phyloP scores from a whole-genome alignment of 2,329 filamentous ascomycete species.

The Pezicula rhizophila region DNA sequence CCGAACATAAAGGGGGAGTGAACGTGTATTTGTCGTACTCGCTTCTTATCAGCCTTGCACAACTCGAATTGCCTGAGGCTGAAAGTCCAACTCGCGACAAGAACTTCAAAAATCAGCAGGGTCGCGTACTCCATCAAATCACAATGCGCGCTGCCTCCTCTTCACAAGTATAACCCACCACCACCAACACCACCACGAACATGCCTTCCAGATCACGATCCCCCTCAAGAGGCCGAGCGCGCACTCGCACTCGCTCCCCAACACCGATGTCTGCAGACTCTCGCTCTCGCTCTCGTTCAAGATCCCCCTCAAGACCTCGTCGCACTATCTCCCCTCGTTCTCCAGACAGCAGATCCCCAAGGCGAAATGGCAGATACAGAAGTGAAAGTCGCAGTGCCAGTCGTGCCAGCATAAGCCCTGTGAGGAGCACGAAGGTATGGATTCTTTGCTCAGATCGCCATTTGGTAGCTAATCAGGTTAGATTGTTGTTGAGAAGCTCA shows the following conservation, averaged over 20 bases:
- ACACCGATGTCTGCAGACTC: constrained; percentile 19
- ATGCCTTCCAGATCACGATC: constrained; percentile 22
- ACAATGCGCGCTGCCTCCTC: not conserved
- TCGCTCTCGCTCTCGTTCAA: constrained; percentile 14
- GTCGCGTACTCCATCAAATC: too few relatives aligned
- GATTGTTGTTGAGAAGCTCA: constrained; percentile 94
- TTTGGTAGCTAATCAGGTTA: constrained; percentile 31
- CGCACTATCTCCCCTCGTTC: constrained; percentile 26
- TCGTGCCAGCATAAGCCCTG: constrained; percentile 27
- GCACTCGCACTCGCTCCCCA: constrained; percentile 23
- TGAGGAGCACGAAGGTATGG: constrained; percentile 47
- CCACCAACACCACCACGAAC: not conserved
- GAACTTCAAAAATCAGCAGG: too few relatives aligned
- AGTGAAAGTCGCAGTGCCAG: constrained; percentile 26
- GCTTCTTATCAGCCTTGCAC: too few relatives aligned
- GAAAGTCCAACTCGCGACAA: too few relatives aligned
- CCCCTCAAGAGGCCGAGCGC: constrained; percentile 15
- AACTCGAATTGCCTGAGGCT: too few relatives aligned
- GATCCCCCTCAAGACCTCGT: constrained; percentile 20
- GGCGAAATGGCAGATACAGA: constrained; percentile 24
- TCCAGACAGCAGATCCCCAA: constrained; percentile 16
- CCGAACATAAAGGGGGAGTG: too few relatives aligned
- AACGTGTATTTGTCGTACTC: too few relatives aligned
- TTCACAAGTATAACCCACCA: not conserved
- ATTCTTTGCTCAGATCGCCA: constrained; percentile 2